Conservation (phyloP, 306 rosid genomes). For the Leucaena leucocephala region DNA sequence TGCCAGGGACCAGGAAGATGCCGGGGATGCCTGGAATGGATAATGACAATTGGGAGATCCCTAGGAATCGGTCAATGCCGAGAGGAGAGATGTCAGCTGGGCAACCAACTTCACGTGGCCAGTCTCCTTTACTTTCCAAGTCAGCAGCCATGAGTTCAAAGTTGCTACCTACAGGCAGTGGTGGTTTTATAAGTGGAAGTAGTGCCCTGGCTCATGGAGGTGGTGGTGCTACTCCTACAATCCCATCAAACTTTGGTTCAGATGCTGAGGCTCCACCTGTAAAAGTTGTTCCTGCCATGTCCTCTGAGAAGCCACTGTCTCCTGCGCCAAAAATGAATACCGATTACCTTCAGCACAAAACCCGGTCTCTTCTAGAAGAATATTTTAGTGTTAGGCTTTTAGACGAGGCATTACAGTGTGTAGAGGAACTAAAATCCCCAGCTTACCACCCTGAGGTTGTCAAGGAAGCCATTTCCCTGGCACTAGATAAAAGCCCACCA, state of each 20-base stretch:
- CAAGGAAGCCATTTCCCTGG: constrained; percentile 79
- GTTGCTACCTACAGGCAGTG: constrained; percentile 90
- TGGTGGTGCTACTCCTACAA: constrained; percentile 49
- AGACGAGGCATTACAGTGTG: constrained; percentile 87
- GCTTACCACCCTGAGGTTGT: constrained; percentile 80
- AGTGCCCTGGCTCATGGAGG: constrained; percentile 83
- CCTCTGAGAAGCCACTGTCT: constrained; percentile 59
- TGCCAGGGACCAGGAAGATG: constrained; percentile 94
- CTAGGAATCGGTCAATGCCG: constrained; percentile 64
- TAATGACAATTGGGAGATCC: constrained; percentile 89
- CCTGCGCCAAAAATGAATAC: constrained; percentile 48
- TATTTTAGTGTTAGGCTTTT: constrained; percentile 66
- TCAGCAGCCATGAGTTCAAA: constrained; percentile 57
- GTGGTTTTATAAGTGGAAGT: constrained; percentile 64
- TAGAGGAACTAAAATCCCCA: constrained; percentile 84
- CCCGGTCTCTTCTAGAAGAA: constrained; percentile 75
- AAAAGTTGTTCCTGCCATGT: constrained; percentile 43
- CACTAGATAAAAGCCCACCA: constrained; percentile 79
- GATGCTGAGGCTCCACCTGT: constrained; percentile 51
- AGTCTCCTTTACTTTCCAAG: constrained; percentile 56
- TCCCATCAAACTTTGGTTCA: constrained; percentile 43
- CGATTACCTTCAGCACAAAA: constrained; percentile 62
- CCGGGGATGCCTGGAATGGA: constrained; percentile 94
- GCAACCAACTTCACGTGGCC: constrained; percentile 68
- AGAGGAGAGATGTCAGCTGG: constrained; percentile 63